A percentile compares a stretch with the other conserved stretches of the same genome.
These are phyloP conservation scores for Sporothrix curviconia DNA, from an alignment of 2,329 filamentous ascomycete species.

Conservation along the genomic window DNA sequence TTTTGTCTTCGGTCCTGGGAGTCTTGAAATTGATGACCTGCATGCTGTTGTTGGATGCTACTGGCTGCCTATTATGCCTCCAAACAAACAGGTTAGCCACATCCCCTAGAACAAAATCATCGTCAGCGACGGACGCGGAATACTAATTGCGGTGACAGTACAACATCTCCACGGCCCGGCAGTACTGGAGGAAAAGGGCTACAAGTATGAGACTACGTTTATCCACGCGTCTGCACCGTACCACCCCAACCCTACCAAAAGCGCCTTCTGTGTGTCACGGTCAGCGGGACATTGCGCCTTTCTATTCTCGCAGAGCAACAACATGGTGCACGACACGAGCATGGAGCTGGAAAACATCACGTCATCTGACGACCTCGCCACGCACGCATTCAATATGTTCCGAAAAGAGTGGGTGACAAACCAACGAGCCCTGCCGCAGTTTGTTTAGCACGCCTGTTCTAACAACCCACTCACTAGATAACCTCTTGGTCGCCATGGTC, in stretches of 20 bases:
- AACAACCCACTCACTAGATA: constrained; percentile 18
- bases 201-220: constrained; percentile 62
- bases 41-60: constrained; percentile 74
- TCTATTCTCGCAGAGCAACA: constrained; percentile 69
- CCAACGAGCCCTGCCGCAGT: too few species aligned
- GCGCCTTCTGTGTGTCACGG: constrained; percentile 72
- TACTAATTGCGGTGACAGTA: constrained; percentile 32
- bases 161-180: constrained; percentile 54
- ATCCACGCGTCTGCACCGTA: constrained; percentile 63
- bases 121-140: too few species aligned
- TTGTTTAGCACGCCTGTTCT: too few species aligned
- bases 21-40: constrained; percentile 67
- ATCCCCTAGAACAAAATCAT: too few species aligned
- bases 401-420: constrained; percentile 65
- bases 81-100: constrained; percentile 38
- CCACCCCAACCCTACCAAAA: constrained; percentile 64
- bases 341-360: constrained; percentile 69
- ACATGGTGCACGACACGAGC: constrained; percentile 63
- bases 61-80: constrained; percentile 64
- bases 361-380: constrained; percentile 67
- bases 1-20: constrained; percentile 55
- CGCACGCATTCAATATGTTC: constrained; percentile 70
- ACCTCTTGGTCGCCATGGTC: constrained; percentile 59
- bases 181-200: constrained; percentile 54
- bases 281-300: constrained; percentile 67